phyloP scores from a whole-genome alignment of 345 rosid species.

The Tarenaya hassleriana region DNA sequence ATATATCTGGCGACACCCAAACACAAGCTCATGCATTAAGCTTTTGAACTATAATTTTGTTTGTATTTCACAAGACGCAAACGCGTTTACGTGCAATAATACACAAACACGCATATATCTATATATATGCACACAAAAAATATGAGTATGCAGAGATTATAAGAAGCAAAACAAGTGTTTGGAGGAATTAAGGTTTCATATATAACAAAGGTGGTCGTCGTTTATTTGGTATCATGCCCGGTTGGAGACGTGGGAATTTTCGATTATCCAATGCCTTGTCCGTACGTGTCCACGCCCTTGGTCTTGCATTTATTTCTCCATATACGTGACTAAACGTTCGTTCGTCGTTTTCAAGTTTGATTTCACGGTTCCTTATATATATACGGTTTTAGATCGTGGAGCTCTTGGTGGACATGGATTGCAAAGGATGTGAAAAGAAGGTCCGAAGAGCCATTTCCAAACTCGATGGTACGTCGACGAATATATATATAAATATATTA shows the following conservation, averaged over 20 bases:
- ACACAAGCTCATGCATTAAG: too few relatives aligned
- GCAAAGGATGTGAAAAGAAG: conserved; percentile 76
- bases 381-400: conserved; percentile 46
- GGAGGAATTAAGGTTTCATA: conserved; percentile 1
- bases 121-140: neutral
- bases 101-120: conserved; percentile 22
- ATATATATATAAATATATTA: too few relatives aligned
- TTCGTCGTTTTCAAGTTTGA: neutral
- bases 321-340: neutral
- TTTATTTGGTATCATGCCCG: conserved; percentile 37
- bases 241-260: conserved; percentile 45
- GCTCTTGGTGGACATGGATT: conserved; percentile 86
- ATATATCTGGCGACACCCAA: too few relatives aligned
- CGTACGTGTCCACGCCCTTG: conserved; percentile 35
- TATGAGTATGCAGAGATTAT: conserved; percentile 13
- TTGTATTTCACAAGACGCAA: conserved; percentile 32
- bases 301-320: conserved; percentile 2
- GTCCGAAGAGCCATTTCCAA: conserved; percentile 67
- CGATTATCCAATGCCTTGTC: conserved; percentile 47
- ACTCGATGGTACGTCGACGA: conserved; percentile 44
- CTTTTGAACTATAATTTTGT: neutral
- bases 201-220: too few relatives aligned
- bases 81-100: conserved; percentile 31
- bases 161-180: conserved; percentile 11
- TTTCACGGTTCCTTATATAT: neutral